A percentile compares a stretch with the other conserved stretches of the same genome.
phyloP scores from a whole-genome alignment of 352 stramenopile genomes.

The Phytophthora pistaciae region DNA sequence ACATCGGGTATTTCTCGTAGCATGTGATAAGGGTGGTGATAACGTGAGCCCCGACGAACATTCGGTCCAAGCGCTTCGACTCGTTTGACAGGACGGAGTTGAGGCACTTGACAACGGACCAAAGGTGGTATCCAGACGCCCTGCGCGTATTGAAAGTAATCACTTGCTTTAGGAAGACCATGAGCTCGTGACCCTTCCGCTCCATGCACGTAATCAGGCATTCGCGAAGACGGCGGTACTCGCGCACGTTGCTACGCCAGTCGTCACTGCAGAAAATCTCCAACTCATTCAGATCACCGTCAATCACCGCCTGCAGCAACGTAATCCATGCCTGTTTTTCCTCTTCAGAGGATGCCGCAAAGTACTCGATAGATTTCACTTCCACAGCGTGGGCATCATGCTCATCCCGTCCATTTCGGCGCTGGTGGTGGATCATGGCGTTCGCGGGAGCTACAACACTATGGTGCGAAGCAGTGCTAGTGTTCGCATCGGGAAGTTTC shows the following conservation, averaged over 20 bases:
- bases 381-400: conserved; percentile 33
- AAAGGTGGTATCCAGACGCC: conserved; percentile 79
- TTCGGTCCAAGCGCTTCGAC: conserved; percentile 84
- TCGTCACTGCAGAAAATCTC: conserved; percentile 92
- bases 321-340: conserved; percentile 81
- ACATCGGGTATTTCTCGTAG: conserved; percentile 87
- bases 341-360: conserved; percentile 68
- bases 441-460: conserved; percentile 25
- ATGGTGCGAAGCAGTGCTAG: conserved; percentile 22
- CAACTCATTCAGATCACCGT: conserved; percentile 81
- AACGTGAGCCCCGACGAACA: conserved; percentile 82
- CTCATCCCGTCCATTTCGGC: conserved; percentile 39
- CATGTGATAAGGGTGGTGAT: conserved; percentile 76
- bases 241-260: conserved; percentile 88
- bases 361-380: conserved; percentile 74
- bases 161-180: conserved; percentile 86
- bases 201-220: conserved; percentile 88
- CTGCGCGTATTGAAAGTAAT: conserved; percentile 68
- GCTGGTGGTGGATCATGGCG: conserved; percentile 45
- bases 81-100: conserved; percentile 81
- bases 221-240: conserved; percentile 81
- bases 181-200: conserved; percentile 79
- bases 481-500: conserved; percentile 40
- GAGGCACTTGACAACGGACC: conserved; percentile 79
- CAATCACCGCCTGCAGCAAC: conserved; percentile 76